These are phyloP conservation scores for Neonectria ditissima DNA, from an alignment of 2,329 filamentous ascomycete species.

Conservation along the genomic window DNA sequence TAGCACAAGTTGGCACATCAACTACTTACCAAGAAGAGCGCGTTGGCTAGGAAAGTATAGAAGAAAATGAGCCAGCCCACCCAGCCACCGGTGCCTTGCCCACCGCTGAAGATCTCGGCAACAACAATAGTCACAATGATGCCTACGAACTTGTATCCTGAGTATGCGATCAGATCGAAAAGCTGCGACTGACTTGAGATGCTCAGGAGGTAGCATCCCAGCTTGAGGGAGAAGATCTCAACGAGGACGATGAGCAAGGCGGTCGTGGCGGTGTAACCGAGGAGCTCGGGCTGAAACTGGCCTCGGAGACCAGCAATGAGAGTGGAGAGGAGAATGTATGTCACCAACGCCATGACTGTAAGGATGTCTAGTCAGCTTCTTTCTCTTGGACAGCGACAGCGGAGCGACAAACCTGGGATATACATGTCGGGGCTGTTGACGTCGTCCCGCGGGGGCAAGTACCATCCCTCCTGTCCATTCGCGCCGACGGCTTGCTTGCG, in stretches of 20 bases:
- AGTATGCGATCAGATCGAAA: conserved; percentile 94
- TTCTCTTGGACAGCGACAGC: no score
- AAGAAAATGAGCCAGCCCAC: conserved; percentile 88
- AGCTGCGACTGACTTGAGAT: conserved; percentile 96
- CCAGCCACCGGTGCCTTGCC: conserved; percentile 87
- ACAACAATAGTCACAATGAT: conserved; percentile 90
- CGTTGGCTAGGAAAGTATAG: conserved; percentile 94
- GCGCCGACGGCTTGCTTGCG: conserved; percentile 83
- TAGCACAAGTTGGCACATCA: neutral
- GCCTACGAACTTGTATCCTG: conserved; percentile 98
- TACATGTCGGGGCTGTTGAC: conserved; percentile 99
- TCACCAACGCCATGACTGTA: conserved; percentile 91
- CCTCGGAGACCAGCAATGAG: conserved; percentile 90
- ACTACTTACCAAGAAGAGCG: conserved; percentile 85
- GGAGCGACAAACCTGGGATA: conserved; percentile 74
- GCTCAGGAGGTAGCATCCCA: conserved; percentile 92
- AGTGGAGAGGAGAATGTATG: conserved; percentile 94
- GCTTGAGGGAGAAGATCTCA: conserved; percentile 90
- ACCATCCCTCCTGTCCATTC: conserved; percentile 78
- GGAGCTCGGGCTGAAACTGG: conserved; percentile 91
- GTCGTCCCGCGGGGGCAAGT: conserved; percentile 92
- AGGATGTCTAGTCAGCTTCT: conserved; percentile 36
- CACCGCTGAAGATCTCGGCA: conserved; percentile 81
- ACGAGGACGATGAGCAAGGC: conserved; percentile 85
- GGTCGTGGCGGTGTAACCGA: conserved; percentile 88